Conservation (phyloP, 768 basidiomycete genomes). For the Agaricus sinodeliciosus region DNA sequence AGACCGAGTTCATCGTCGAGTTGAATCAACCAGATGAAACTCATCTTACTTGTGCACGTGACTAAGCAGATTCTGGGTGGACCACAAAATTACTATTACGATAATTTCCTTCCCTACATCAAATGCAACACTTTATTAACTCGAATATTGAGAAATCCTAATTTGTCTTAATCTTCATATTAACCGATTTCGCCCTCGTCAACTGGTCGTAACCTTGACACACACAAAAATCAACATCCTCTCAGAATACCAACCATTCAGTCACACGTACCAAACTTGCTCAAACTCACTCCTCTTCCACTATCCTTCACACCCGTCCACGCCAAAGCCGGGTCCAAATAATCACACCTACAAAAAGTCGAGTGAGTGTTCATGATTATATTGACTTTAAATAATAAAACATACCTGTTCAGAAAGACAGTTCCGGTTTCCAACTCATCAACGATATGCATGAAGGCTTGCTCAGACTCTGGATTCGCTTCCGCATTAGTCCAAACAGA, state of each 20-base stretch:
- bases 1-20: neutral
- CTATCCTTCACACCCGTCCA: slow-evolving; percentile 96
- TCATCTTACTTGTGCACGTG: neutral
- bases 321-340: slow-evolving; percentile 84
- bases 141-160: neutral
- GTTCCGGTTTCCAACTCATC: slow-evolving; percentile 84
- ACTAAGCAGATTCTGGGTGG: no score
- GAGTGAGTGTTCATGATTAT: neutral
- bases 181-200: slow-evolving; percentile 72
- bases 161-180: slow-evolving; percentile 71
- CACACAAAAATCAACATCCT: slow-evolving; percentile 1
- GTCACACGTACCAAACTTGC: slow-evolving; percentile 67
- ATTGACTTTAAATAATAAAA: neutral
- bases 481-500: slow-evolving; percentile 87
- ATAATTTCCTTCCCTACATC: no score
- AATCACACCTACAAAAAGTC: slow-evolving; percentile 58
- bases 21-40: neutral
- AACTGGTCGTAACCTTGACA: slow-evolving; percentile 78
- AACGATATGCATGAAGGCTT: slow-evolving; percentile 59
- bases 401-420: slow-evolving; percentile 83
- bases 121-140: no score
- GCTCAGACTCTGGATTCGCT: slow-evolving; percentile 51
- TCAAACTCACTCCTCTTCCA: slow-evolving; percentile 86
- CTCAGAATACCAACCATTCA: neutral
- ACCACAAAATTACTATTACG: no score